Conservation (phyloP, 371 early-diverging fungal species). For the Mucor circinelloides region DNA sequence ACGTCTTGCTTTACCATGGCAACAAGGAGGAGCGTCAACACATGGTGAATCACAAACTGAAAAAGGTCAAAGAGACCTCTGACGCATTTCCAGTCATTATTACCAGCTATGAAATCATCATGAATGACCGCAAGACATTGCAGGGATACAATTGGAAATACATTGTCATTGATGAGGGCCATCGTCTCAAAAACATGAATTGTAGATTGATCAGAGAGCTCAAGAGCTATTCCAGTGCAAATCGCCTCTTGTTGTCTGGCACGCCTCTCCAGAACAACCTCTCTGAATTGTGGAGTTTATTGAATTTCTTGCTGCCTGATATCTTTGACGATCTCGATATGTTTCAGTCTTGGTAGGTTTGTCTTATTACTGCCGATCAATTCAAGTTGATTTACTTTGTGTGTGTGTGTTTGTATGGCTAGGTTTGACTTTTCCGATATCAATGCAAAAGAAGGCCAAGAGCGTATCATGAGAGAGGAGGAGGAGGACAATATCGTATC, state of each 20-base stretch:
- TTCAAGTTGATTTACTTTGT: background rate
- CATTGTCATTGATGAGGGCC: slow-evolving; percentile 95
- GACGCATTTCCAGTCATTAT: slow-evolving; percentile 77
- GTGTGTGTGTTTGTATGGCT: too few relatives aligned
- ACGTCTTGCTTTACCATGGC: slow-evolving; percentile 94
- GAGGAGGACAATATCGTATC: slow-evolving; percentile 72
- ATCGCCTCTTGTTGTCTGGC: slow-evolving; percentile 88
- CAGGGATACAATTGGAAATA: slow-evolving; percentile 83
- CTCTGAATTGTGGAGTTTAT: slow-evolving; percentile 90
- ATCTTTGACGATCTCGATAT: slow-evolving; percentile 86
- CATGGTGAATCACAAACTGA: slow-evolving; percentile 72
- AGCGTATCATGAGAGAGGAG: slow-evolving; percentile 74
- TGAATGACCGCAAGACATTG: slow-evolving; percentile 78
- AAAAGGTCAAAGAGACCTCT: slow-evolving; percentile 51
- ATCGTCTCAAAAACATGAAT: slow-evolving; percentile 93
- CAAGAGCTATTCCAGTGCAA: slow-evolving; percentile 80
- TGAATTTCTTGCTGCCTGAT: slow-evolving; percentile 92
- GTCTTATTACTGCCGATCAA: background rate
- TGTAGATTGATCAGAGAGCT: slow-evolving; percentile 88
- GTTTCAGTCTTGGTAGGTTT: slow-evolving; percentile 74
- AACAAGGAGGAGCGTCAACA: slow-evolving; percentile 75
- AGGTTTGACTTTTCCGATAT: slow-evolving; percentile 83
- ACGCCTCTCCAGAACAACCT: slow-evolving; percentile 97
- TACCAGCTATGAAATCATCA: slow-evolving; percentile 93
- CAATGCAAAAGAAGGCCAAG: slow-evolving; percentile 66